These are phyloP conservation scores for Trebouxiophyceae sp. DNA, from an alignment of 163 green algal genomes.

Conservation along the genomic window DNA sequence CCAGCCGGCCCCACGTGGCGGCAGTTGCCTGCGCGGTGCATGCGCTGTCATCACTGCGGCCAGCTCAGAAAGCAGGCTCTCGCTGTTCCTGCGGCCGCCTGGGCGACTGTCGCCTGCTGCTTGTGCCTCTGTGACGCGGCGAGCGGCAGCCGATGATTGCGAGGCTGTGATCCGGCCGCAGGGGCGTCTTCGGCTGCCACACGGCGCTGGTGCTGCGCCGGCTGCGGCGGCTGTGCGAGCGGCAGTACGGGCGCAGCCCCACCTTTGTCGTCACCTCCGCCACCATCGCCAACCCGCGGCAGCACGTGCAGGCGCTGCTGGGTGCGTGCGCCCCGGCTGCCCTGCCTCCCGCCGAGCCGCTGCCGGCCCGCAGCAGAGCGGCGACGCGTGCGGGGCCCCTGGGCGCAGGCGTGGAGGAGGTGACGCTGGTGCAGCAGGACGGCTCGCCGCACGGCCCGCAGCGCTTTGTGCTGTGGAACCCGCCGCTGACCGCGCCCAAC, in stretches of 20 bases:
- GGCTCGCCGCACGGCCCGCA: constrained; percentile 75
- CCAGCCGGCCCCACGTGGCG: no score
- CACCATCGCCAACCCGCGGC: constrained; percentile 80
- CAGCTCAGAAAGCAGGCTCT: no score
- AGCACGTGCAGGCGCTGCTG: constrained; percentile 61
- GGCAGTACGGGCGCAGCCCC: constrained; percentile 44
- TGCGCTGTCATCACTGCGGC: no score
- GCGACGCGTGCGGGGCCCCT: no score
- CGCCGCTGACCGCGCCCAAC: constrained; percentile 45
- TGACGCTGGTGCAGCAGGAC: constrained; percentile 57
- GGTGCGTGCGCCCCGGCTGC: no score
- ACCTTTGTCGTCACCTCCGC: constrained; percentile 74
- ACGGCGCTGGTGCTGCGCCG: constrained; percentile 80
- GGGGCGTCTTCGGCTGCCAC: constrained; percentile 89
- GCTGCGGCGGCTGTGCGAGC: constrained; percentile 67
- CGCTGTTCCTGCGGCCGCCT: no score
- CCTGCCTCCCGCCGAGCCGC: no score
- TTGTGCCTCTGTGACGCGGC: no score
- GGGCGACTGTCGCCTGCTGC: no score
- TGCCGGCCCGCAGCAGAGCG: no score
- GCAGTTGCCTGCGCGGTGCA: no score
- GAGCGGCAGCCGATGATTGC: no score
- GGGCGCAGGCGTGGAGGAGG: constrained; percentile 22
- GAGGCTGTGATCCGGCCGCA: constrained; percentile 5
- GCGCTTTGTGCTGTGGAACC: constrained; percentile 93